These are phyloP conservation scores for Lyophyllum shimeji DNA, from an alignment of 768 basidiomycete species.

Conservation along the genomic window DNA sequence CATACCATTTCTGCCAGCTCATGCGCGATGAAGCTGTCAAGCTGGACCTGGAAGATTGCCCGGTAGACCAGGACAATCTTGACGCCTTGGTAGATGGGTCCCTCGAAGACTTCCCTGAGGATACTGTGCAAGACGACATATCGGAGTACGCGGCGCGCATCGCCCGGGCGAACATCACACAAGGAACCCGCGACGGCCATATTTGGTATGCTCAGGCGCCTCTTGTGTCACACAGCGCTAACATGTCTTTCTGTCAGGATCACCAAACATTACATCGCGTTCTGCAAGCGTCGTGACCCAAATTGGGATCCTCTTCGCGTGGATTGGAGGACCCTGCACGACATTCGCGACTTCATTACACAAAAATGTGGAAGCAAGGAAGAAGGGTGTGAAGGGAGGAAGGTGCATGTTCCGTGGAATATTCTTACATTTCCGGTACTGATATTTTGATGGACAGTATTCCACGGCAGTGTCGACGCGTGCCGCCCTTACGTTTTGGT, in stretches of 20 bases:
- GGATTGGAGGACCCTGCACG: not conserved
- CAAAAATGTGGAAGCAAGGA: not conserved
- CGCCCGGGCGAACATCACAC: too few relatives aligned
- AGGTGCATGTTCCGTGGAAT: not conserved
- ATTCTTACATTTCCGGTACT: too few relatives aligned
- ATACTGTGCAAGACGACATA: too few relatives aligned
- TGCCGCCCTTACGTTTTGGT: constrained; percentile 19
- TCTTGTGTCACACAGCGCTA: not conserved
- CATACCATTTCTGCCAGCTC: too few relatives aligned
- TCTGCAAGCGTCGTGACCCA: not conserved
- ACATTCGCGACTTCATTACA: not conserved
- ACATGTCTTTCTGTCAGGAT: not conserved
- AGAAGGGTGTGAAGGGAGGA: not conserved
- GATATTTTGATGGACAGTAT: constrained; percentile 7
- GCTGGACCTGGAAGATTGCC: too few relatives aligned
- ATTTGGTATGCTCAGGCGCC: not conserved
- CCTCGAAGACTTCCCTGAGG: too few relatives aligned
- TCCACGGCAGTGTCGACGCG: constrained; percentile 16
- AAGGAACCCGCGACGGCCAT: too few relatives aligned
- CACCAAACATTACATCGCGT: not conserved
- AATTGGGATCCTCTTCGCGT: not conserved
- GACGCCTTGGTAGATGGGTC: too few relatives aligned
- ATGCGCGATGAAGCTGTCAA: too few relatives aligned
- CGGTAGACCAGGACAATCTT: too few relatives aligned
- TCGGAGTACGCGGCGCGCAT: too few relatives aligned